Evolutionary conservation across 163 green algal genomes (phyloP).

Genomic region (Scenedesmus sp.): DNA sequence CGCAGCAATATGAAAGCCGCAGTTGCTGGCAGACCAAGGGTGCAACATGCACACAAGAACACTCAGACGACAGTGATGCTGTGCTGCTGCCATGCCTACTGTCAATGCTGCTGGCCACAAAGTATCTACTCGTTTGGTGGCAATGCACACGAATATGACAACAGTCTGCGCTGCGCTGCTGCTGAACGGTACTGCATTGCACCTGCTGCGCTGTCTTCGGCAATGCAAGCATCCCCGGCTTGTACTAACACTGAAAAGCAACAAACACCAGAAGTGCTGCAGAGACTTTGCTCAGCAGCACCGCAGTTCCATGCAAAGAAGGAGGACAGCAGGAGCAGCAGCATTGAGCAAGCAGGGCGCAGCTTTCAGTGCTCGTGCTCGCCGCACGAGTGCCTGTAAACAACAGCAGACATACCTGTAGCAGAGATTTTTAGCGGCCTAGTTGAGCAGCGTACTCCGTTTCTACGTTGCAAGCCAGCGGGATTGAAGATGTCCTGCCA

Average conservation of each 20-base stretch:
- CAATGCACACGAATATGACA: too few relatives aligned
- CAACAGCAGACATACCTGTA: not conserved
- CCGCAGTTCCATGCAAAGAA: not conserved
- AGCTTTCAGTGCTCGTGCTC: not conserved
- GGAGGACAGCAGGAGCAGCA: conserved; percentile 1
- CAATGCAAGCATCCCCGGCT: not conserved
- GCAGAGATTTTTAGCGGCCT: too few relatives aligned
- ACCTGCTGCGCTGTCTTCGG: not conserved
- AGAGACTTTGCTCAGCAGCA: not conserved
- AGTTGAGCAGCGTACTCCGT: not conserved
- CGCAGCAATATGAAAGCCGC: too few relatives aligned
- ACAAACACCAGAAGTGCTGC: not conserved
- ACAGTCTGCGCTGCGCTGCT: not conserved
- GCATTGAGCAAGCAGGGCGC: not conserved
- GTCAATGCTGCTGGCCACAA: too few relatives aligned
- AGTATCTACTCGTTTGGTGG: too few relatives aligned
- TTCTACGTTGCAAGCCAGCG: not conserved
- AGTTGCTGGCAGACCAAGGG: too few relatives aligned
- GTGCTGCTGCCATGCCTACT: not conserved
- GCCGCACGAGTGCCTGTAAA: not conserved
- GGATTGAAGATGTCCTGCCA: not conserved
- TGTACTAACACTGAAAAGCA: not conserved
- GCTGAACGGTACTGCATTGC: not conserved
- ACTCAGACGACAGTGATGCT: not conserved
- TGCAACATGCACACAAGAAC: too few relatives aligned